phyloP scores from a whole-genome alignment of 2,329 filamentous ascomycete species.

The Penicillium paneum region DNA sequence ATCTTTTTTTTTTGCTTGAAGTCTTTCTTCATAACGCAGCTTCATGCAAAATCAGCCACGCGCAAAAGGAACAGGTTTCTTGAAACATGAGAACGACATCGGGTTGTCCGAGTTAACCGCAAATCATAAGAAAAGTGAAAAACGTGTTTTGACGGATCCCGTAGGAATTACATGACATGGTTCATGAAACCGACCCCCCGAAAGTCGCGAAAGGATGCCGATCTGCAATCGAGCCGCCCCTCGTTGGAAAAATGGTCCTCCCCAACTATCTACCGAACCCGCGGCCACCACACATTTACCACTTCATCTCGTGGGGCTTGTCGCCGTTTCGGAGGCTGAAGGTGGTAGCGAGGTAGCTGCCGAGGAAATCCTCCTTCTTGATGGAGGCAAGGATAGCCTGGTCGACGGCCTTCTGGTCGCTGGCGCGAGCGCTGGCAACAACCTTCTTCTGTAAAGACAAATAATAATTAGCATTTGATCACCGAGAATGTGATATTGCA shows the following conservation, averaged over 20 bases:
- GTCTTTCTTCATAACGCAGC: slow-evolving; percentile 35
- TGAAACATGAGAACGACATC: slow-evolving; percentile 32
- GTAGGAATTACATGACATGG: slow-evolving; percentile 39
- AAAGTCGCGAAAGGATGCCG: slow-evolving; percentile 30
- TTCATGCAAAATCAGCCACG: slow-evolving; percentile 34
- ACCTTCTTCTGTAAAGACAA: slow-evolving; percentile 79
- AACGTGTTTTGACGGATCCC: slow-evolving; percentile 32
- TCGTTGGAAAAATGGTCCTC: slow-evolving; percentile 38
- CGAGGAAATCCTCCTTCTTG: slow-evolving; percentile 96
- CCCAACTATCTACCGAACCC: slow-evolving; percentile 42
- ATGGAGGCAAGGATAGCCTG: slow-evolving; percentile 91
- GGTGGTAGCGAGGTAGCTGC: slow-evolving; percentile 88
- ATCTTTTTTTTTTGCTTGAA: slow-evolving; percentile 32
- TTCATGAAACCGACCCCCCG: slow-evolving; percentile 38
- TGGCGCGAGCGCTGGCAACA: slow-evolving; percentile 83
- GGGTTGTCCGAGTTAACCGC: slow-evolving; percentile 34
- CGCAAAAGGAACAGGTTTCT: slow-evolving; percentile 25
- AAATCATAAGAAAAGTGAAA: slow-evolving; percentile 32
- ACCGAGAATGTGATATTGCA: neutral
- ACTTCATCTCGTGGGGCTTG: slow-evolving; percentile 99
- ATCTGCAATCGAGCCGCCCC: slow-evolving; percentile 37
- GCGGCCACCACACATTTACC: slow-evolving; percentile 62
- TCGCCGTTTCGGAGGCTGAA: slow-evolving; percentile 99
- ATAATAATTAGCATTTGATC: slow-evolving; percentile 13
- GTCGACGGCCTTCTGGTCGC: slow-evolving; percentile 98